A percentile compares a stretch with the other conserved stretches of the same genome.
phyloP scores from a whole-genome alignment of 2,329 filamentous ascomycete genomes.

The Apiospora marii region DNA sequence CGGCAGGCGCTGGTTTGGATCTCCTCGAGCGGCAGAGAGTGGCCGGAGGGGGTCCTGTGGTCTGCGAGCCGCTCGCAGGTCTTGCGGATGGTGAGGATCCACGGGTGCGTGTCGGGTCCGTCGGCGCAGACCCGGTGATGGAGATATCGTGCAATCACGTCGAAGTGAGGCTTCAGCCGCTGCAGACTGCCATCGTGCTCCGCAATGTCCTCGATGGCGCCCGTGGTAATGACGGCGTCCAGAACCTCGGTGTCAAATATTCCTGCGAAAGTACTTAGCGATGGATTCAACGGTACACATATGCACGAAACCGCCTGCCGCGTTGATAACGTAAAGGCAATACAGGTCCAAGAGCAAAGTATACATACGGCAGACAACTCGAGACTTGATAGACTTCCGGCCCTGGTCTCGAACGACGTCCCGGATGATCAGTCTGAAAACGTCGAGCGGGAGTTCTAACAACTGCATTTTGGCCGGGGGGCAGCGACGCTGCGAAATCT shows the following conservation, averaged over 20 bases:
- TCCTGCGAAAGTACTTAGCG: neutral
- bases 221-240: neutral
- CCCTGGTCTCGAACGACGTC: neutral
- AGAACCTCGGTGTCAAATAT: neutral
- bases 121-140: constrained; percentile 6
- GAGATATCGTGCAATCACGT: constrained; percentile 1
- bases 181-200: too few species aligned
- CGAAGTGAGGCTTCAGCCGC: neutral
- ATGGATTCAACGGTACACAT: too few species aligned
- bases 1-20: neutral
- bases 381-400: neutral
- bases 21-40: neutral
- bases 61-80: neutral
- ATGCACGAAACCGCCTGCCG: neutral
- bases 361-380: constrained; percentile 7
- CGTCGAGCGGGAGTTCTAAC: neutral
- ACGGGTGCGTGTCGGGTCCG: neutral
- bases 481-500: neutral
- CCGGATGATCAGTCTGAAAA: neutral
- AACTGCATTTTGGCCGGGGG: neutral
- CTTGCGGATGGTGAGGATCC: neutral
- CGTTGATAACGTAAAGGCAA: neutral
- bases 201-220: neutral
- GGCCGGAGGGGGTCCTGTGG: neutral
- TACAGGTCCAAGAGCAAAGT: neutral